A percentile compares a stretch with the other conserved stretches of the same genome.
phyloP scores from a whole-genome alignment of 2,329 filamentous ascomycete genomes.

The Epicoccum nigrum region DNA sequence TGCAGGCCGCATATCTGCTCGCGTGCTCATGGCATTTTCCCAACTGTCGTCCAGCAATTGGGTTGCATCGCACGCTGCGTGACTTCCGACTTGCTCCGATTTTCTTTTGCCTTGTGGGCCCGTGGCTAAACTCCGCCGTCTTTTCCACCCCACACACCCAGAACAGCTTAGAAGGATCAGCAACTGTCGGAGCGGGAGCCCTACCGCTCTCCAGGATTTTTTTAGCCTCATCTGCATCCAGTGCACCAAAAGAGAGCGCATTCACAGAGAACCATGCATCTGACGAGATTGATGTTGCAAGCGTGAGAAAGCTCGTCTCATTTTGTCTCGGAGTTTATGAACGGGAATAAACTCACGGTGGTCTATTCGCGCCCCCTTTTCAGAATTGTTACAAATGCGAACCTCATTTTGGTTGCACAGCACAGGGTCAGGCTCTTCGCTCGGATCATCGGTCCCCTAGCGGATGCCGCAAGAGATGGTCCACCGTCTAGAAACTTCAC shows the following conservation, averaged over 20 bases:
- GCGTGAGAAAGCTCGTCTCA: constrained; percentile 4
- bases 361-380: constrained; percentile 2
- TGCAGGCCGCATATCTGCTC: not conserved
- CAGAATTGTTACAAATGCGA: constrained; percentile 9
- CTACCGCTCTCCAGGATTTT: constrained; percentile 19
- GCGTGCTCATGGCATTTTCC: constrained; percentile 8
- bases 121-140: constrained; percentile 9
- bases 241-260: constrained; percentile 6
- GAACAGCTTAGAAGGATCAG: constrained; percentile 17
- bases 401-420: constrained; percentile 14
- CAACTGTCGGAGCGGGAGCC: constrained; percentile 19
- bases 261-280: not conserved
- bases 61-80: constrained; percentile 1
- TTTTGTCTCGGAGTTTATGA: constrained; percentile 12
- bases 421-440: constrained; percentile 13
- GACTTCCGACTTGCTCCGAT: constrained; percentile 7
- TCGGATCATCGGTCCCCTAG: constrained; percentile 20
- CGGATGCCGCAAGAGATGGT: constrained; percentile 16
- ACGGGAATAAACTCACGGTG: not conserved
- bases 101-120: constrained; percentile 13
- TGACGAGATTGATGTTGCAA: not conserved
- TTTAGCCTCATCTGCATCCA: constrained; percentile 15
- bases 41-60: constrained; percentile 5
- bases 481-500: constrained; percentile 16
- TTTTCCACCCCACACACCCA: constrained; percentile 13